Conservation (phyloP, 2,329 filamentous ascomycete genomes). For the Fusarium armeniacum region DNA sequence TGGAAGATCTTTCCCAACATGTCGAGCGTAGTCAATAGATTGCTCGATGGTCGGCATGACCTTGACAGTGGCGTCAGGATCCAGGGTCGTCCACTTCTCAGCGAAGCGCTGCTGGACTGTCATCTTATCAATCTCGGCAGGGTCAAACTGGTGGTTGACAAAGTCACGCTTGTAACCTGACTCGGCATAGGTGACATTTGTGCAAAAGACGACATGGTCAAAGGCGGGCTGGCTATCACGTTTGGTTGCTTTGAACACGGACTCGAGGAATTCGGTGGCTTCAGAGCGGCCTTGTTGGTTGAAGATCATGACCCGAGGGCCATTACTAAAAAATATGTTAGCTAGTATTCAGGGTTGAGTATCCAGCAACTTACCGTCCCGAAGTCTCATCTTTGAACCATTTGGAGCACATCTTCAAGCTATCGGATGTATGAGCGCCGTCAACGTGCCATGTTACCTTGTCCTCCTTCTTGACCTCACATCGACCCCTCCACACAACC, state of each 20-base stretch:
- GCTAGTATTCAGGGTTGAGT: not conserved
- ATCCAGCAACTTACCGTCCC: conserved; percentile 46
- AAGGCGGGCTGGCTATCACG: conserved; percentile 62
- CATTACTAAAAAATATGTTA: conserved; percentile 47
- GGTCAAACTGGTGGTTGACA: conserved; percentile 68
- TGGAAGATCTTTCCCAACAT: conserved; percentile 50
- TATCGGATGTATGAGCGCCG: conserved; percentile 93
- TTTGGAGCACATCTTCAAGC: conserved; percentile 81
- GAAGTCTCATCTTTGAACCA: conserved; percentile 79
- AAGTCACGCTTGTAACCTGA: conserved; percentile 70
- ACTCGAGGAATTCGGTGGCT: conserved; percentile 67
- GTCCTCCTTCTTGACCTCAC: conserved; percentile 70
- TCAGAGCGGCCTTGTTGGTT: conserved; percentile 80
- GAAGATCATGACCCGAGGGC: conserved; percentile 78
- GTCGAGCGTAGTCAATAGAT: conserved; percentile 64
- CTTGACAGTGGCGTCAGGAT: conserved; percentile 61
- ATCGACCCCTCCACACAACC: conserved; percentile 84
- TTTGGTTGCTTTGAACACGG: conserved; percentile 57
- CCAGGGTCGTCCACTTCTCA: conserved; percentile 64
- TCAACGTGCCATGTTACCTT: conserved; percentile 87
- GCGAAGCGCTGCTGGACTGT: conserved; percentile 68
- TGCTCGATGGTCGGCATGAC: conserved; percentile 69
- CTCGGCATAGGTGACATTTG: conserved; percentile 73
- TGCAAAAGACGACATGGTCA: conserved; percentile 84
- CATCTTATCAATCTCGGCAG: conserved; percentile 65